Percentiles rank a stretch among this genome's conserved stretches.
Conservation (phyloP, 148 eudicot species). For the Euryodendron excelsum region DNA sequence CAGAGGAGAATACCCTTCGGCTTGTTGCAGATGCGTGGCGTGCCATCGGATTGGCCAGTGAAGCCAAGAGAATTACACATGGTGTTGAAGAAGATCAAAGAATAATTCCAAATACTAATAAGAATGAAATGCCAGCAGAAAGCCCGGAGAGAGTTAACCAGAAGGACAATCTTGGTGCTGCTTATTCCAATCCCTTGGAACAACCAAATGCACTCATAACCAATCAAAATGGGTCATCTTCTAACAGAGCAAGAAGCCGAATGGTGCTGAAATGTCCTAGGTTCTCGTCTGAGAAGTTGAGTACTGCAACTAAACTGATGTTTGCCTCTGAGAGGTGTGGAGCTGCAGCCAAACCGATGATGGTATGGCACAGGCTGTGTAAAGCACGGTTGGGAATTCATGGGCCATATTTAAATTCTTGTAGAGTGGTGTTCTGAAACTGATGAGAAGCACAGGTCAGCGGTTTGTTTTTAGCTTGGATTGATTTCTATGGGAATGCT, state of each 20-base stretch:
- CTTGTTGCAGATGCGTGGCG: constrained; percentile 88
- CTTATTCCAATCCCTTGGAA: constrained; percentile 14
- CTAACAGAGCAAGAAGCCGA: constrained; percentile 32
- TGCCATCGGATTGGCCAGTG: constrained; percentile 56
- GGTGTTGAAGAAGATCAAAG: constrained; percentile 20
- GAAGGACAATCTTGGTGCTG: constrained; percentile 22
- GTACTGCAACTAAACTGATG: constrained; percentile 14
- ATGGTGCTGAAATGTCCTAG: constrained; percentile 30
- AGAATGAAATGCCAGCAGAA: constrained; percentile 19
- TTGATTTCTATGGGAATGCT: background rate
- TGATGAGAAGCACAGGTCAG: background rate
- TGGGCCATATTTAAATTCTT: constrained; percentile 32
- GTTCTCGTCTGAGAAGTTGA: constrained; percentile 25
- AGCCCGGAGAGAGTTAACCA: constrained; percentile 23
- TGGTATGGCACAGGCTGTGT: constrained; percentile 24
- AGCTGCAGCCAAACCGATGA: constrained; percentile 30
- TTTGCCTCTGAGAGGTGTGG: constrained; percentile 28
- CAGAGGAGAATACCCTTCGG: constrained; percentile 48
- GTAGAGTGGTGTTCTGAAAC: constrained; percentile 39
- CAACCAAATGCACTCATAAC: constrained; percentile 13
- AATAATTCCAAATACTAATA: background rate
- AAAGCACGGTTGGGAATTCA: constrained; percentile 19
- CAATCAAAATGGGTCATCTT: constrained; percentile 28
- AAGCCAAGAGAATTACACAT: constrained; percentile 54
- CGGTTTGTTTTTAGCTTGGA: background rate